Percentiles rank a stretch among this genome's conserved stretches.
Evolutionary conservation across 2,329 filamentous ascomycete species (phyloP).

Genomic region (Penicillium griseofulvum): DNA sequence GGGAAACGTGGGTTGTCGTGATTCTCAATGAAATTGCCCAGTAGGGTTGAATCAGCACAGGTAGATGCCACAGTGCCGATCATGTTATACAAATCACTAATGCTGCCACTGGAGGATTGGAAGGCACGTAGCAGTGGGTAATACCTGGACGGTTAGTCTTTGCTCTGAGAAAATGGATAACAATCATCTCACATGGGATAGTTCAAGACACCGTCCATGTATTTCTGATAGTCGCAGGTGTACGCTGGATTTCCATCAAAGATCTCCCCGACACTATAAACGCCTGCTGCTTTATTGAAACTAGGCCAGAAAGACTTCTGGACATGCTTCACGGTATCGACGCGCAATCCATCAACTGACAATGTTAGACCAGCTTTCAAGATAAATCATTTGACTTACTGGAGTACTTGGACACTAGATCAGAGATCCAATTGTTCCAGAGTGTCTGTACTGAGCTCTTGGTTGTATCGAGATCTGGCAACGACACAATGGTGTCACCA

Average conservation of each 20-base stretch:
- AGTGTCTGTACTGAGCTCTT: slow-evolving; percentile 48
- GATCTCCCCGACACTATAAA: slow-evolving; percentile 52
- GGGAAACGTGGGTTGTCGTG: slow-evolving; percentile 61
- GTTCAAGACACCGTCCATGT: slow-evolving; percentile 49
- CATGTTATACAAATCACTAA: slow-evolving; percentile 35
- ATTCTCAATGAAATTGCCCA: slow-evolving; percentile 60
- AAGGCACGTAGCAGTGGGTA: slow-evolving; percentile 39
- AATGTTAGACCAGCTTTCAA: neutral
- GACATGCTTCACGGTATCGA: slow-evolving; percentile 53
- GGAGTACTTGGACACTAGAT: slow-evolving; percentile 58
- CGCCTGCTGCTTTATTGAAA: slow-evolving; percentile 42
- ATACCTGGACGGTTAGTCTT: slow-evolving; percentile 47
- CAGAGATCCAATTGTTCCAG: slow-evolving; percentile 58
- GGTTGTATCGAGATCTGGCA: slow-evolving; percentile 63
- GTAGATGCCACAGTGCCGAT: slow-evolving; percentile 32
- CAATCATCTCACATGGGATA: slow-evolving; percentile 40
- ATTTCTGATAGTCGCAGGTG: slow-evolving; percentile 47
- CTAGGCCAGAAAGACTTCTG: slow-evolving; percentile 46
- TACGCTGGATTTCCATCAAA: slow-evolving; percentile 41
- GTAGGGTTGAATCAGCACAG: slow-evolving; percentile 47
- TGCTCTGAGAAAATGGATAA: slow-evolving; percentile 37
- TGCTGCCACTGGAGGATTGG: slow-evolving; percentile 33
- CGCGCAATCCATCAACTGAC: slow-evolving; percentile 51
- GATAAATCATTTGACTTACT: slow-evolving; percentile 45
- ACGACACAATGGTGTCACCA: slow-evolving; percentile 53